Base-by-base conservation (phyloP, 257 asterid genomes). In the Scutellaria baicalensis region DNA sequence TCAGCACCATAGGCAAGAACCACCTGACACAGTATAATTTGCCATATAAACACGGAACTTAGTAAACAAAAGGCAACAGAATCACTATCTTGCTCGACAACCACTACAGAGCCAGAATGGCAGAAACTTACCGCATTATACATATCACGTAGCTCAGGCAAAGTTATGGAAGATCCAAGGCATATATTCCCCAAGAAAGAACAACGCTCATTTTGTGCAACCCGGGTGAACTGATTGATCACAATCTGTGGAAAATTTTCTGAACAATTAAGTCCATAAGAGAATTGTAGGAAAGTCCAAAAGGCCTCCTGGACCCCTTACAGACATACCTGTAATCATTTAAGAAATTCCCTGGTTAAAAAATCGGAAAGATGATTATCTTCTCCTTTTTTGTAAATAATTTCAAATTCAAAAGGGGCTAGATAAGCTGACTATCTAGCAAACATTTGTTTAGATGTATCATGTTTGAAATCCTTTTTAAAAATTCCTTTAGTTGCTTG, bases 1-100 rank as follows among this genome's bases (percentile, higher is more conserved):
- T 93, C 99, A 68, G 99, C 94, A 4, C 97, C 98, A 79, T 89
- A 93, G 21, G 96, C 85, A 85, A 91, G 96, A 64, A 93, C 90
- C 39, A 93, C 98, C 98, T 93, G 82, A 39, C 60, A 68, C 21
- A 52, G 16, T 33, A 69, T 10, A 52, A 14, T 61, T 51, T 38
- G 18, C 66, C 59, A 75, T 9, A 58, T 42, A 8, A 33, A 50
- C 9, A 43, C 68, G 64, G 50, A 45, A 6, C 6, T n/a, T 10
- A 64, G 40, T 23, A 12, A 52, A 71, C 38, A 59, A 44, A 63
- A 57, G n/a, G 49, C 51, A 63, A 66, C 10, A 17, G 8, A 36
- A 48, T 1, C 62, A 56, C 21, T 33, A 51, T 36, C 7, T 8
- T 14, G 56, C 61, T 31, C 55, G 65, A 81, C 9, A 64, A 54